Conservation (phyloP, 2,329 filamentous ascomycete species). For the Lasiodiplodia theobromae region DNA sequence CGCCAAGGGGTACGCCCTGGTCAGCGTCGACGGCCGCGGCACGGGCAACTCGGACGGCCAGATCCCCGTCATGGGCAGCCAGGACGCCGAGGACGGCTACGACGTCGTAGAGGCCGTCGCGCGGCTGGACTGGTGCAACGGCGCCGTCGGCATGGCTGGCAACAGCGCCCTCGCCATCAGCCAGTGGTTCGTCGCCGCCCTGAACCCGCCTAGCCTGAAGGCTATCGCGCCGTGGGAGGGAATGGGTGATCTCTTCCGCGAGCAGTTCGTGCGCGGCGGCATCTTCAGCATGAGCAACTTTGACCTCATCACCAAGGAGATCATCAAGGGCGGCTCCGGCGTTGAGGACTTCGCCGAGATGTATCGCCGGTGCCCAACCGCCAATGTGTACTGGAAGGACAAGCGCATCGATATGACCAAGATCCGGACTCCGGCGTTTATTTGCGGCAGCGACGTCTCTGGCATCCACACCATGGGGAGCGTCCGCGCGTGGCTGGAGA, state of each 20-base stretch:
- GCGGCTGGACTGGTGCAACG: constrained; percentile 54
- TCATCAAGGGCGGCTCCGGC: constrained; percentile 44
- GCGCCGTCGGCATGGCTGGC: constrained; percentile 52
- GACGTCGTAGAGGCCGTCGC: constrained; percentile 55
- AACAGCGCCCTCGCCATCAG: constrained; percentile 54
- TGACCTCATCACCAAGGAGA: constrained; percentile 50
- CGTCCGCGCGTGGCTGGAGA: constrained; percentile 34
- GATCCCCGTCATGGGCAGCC: constrained; percentile 49
- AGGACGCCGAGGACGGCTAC: constrained; percentile 56
- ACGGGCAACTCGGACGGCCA: constrained; percentile 45
- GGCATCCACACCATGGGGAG: constrained; percentile 36
- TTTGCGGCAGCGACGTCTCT: constrained; percentile 33
- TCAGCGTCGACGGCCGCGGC: constrained; percentile 44
- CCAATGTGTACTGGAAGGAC: constrained; percentile 37
- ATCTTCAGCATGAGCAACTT: constrained; percentile 50
- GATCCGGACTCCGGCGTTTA: constrained; percentile 36
- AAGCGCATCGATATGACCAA: constrained; percentile 36
- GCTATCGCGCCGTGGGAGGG: constrained; percentile 59
- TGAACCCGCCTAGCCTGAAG: constrained; percentile 52
- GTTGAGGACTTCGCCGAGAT: constrained; percentile 54
- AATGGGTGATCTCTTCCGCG: constrained; percentile 55
- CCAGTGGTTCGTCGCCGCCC: constrained; percentile 53
- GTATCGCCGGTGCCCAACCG: constrained; percentile 46
- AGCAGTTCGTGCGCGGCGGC: constrained; percentile 53
- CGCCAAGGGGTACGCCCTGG: constrained; percentile 44